These are phyloP conservation scores for Vitis hybrid DNA, from an alignment of 177 flowering plant genomes.

Conservation along the genomic window DNA sequence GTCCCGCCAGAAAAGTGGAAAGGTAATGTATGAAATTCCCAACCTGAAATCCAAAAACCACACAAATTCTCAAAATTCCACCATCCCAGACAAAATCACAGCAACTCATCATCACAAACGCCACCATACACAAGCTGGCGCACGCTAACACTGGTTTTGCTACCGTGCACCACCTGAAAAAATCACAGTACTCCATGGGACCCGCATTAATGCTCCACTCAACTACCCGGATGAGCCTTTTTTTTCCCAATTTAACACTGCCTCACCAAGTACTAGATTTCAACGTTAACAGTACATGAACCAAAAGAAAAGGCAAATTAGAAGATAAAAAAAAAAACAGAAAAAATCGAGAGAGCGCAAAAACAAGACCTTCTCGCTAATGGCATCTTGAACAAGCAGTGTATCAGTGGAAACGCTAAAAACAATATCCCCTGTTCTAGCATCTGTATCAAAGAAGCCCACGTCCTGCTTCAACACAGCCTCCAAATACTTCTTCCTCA, in stretches of 20 bases:
- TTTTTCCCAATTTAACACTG: no score
- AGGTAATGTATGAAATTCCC: slow-evolving; percentile 98
- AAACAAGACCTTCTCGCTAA: slow-evolving; percentile 85
- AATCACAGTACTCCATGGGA: slow-evolving; percentile 3
- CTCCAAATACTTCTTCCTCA: slow-evolving; percentile 90
- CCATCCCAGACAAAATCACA: not conserved
- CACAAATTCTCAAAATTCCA: not conserved
- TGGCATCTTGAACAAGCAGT: slow-evolving; percentile 97
- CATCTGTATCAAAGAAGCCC: slow-evolving; percentile 98
- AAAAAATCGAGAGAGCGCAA: not conserved
- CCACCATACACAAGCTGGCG: slow-evolving; percentile 3
- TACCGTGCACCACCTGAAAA: slow-evolving; percentile 18
- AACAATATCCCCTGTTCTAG: slow-evolving; percentile 97
- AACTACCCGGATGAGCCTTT: slow-evolving; percentile 10
- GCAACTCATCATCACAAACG: slow-evolving; percentile 1
- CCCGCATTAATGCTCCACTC: slow-evolving; percentile 19
- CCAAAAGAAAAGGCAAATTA: not conserved
- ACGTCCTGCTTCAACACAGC: slow-evolving; percentile 95
- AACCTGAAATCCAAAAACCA: slow-evolving; percentile 46
- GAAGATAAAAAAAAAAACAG: not conserved
- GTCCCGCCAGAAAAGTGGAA: slow-evolving; percentile 92
- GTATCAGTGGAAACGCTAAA: slow-evolving; percentile 97
- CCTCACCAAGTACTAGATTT: slow-evolving; percentile 9
- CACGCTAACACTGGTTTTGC: slow-evolving; percentile 17
- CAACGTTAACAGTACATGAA: not conserved